phyloP scores from a whole-genome alignment of 2,329 filamentous ascomycete genomes.

The Mollisia scopiformis region DNA sequence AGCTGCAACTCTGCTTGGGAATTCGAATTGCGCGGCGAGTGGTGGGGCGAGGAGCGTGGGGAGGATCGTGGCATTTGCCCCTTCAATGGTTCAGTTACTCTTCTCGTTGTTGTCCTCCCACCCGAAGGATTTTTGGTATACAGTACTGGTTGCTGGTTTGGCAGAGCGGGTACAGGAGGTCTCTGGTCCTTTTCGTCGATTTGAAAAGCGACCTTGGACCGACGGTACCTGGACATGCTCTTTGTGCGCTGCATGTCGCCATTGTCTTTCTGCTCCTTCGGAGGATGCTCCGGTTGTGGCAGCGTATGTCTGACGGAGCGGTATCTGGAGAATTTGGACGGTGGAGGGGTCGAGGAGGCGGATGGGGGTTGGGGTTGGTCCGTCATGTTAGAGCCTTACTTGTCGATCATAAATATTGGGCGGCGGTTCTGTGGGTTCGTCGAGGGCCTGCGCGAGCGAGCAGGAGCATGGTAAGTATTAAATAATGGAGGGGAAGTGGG shows the following conservation, averaged over 20 bases:
- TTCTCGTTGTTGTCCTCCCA: slow-evolving; percentile 11
- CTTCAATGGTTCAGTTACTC: slow-evolving; percentile 22
- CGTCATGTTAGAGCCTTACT: slow-evolving; percentile 18
- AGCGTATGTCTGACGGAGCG: slow-evolving; percentile 53
- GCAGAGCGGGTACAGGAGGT: slow-evolving; percentile 20
- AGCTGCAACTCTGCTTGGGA: not conserved
- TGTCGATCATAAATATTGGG: slow-evolving; percentile 4
- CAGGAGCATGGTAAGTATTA: not conserved
- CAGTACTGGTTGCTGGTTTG: slow-evolving; percentile 6
- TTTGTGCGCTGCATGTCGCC: slow-evolving; percentile 33
- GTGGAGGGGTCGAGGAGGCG: slow-evolving; percentile 17
- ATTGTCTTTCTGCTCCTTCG: slow-evolving; percentile 30
- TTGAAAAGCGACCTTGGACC: slow-evolving; percentile 23
- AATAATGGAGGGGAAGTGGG: not conserved
- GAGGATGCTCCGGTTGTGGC: slow-evolving; percentile 31
- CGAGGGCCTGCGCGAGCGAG: not conserved
- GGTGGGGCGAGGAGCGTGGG: not conserved
- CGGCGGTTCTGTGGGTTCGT: slow-evolving; percentile 3
- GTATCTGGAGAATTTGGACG: slow-evolving; percentile 58
- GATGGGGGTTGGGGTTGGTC: slow-evolving; percentile 24
- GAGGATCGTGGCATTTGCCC: not conserved
- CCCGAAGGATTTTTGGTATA: not conserved
- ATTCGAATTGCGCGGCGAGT: not conserved
- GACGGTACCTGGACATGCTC: slow-evolving; percentile 43
- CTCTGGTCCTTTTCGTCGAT: not conserved